Evolutionary conservation across 148 eudicot genomes (phyloP).

Genomic region (Chenopodium quinoa): DNA sequence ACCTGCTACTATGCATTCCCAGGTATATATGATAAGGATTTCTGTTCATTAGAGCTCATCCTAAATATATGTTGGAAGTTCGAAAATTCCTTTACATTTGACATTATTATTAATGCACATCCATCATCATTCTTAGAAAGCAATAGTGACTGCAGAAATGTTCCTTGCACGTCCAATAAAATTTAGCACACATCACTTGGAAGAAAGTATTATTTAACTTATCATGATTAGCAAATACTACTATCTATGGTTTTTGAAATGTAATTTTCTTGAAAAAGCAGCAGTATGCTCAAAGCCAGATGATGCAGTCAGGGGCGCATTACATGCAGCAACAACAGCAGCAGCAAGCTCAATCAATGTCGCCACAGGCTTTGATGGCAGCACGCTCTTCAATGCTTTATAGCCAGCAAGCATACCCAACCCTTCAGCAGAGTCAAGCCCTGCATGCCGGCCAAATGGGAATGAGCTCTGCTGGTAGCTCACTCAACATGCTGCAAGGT

Average conservation of each 20-base stretch:
- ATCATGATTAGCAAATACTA: not conserved
- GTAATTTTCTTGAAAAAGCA: not conserved
- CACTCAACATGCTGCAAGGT: conserved; percentile 64
- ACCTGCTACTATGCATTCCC: conserved; percentile 73
- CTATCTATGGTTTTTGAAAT: not conserved
- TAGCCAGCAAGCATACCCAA: conserved; percentile 69
- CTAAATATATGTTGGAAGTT: not conserved
- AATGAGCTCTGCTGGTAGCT: conserved; percentile 60
- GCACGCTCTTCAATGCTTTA: conserved; percentile 89
- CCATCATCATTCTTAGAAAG: not conserved
- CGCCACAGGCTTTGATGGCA: conserved; percentile 83
- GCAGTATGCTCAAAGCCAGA: conserved; percentile 51
- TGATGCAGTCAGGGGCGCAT: conserved; percentile 62
- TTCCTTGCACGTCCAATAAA: too few species aligned
- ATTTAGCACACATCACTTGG: not conserved
- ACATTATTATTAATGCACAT: not conserved
- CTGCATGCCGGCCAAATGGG: conserved; percentile 60
- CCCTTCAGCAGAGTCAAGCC: conserved; percentile 71
- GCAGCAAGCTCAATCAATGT: conserved; percentile 70
- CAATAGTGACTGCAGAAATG: not conserved
- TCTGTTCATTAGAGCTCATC: not conserved
- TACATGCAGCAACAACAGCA: conserved; percentile 72
- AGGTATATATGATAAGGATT: conserved; percentile 31
- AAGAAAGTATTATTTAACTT: not conserved
- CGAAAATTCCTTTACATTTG: not conserved